A percentile compares a stretch with the other conserved stretches of the same genome.
Evolutionary conservation across 148 eudicot species (phyloP).

Genomic region (Salicornia ramosissima): DNA sequence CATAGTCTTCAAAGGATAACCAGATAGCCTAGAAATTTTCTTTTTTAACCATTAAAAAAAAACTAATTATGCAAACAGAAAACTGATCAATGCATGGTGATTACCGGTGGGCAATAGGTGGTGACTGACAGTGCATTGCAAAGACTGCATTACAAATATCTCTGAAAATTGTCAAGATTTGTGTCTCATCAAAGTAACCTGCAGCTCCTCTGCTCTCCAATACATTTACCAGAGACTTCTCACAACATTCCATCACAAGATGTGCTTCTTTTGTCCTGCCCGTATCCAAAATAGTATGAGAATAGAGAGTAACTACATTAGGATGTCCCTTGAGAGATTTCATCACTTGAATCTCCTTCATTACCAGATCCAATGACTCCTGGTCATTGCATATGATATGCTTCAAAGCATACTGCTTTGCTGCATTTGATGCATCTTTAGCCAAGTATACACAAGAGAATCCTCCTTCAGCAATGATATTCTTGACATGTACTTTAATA

Average conservation of each 20-base stretch:
- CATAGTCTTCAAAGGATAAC: constrained; percentile 7
- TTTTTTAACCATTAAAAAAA: not conserved
- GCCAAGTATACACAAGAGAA: constrained; percentile 93
- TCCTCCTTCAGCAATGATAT: constrained; percentile 95
- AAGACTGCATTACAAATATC: constrained; percentile 96
- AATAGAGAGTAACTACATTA: constrained; percentile 66
- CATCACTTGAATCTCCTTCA: constrained; percentile 87
- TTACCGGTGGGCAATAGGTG: constrained; percentile 98
- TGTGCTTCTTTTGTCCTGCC: constrained; percentile 92
- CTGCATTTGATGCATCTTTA: constrained; percentile 65
- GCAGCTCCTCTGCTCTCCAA: constrained; percentile 89
- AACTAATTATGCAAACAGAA: not conserved
- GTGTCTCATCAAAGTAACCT: constrained; percentile 85
- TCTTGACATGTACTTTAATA: constrained; percentile 72
- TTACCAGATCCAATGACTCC: constrained; percentile 76
- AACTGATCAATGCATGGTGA: not conserved
- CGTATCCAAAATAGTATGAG: constrained; percentile 74
- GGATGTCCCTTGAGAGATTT: constrained; percentile 92
- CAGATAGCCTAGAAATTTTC: not conserved
- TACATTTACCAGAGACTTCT: constrained; percentile 80
- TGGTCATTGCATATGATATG: constrained; percentile 96
- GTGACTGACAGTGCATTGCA: constrained; percentile 95
- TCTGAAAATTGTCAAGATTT: constrained; percentile 67
- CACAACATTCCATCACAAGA: constrained; percentile 93
- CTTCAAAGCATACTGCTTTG: constrained; percentile 90